Conservation (phyloP, 345 rosid genomes). For the Atalantia buxifolia region DNA sequence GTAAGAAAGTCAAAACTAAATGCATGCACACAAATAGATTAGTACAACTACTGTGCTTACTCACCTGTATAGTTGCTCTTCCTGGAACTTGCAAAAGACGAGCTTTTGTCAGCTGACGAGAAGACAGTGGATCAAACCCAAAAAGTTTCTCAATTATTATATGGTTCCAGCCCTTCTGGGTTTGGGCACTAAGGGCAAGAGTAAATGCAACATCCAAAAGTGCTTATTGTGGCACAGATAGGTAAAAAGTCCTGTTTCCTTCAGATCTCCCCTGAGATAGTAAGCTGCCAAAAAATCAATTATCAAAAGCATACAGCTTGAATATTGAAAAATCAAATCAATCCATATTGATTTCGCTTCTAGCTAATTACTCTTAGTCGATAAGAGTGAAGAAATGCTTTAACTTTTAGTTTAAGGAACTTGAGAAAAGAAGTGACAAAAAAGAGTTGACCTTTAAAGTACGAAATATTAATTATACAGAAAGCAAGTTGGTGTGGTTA, state of each 20-base stretch:
- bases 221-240: constrained; percentile 87
- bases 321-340: constrained; percentile 6
- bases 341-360: background rate
- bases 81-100: constrained; percentile 65
- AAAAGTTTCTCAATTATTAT: constrained; percentile 77
- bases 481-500: background rate
- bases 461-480: background rate
- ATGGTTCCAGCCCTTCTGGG: constrained; percentile 1
- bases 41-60: background rate
- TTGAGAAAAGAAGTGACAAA: background rate
- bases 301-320: too few species aligned
- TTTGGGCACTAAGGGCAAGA: constrained; percentile 55
- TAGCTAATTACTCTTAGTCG: background rate
- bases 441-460: background rate
- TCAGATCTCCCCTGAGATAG: constrained; percentile 47
- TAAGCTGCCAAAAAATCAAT: background rate
- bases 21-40: background rate
- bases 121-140: constrained; percentile 54
- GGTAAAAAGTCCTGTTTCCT: constrained; percentile 68
- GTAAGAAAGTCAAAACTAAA: background rate
- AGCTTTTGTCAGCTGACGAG: constrained; percentile 41
- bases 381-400: background rate
- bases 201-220: constrained; percentile 64
- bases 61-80: constrained; percentile 72
- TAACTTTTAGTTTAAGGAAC: background rate